These are phyloP conservation scores for Saposhnikovia divaricata DNA, from an alignment of 129 eudicot genomes.

Conservation along the genomic window DNA sequence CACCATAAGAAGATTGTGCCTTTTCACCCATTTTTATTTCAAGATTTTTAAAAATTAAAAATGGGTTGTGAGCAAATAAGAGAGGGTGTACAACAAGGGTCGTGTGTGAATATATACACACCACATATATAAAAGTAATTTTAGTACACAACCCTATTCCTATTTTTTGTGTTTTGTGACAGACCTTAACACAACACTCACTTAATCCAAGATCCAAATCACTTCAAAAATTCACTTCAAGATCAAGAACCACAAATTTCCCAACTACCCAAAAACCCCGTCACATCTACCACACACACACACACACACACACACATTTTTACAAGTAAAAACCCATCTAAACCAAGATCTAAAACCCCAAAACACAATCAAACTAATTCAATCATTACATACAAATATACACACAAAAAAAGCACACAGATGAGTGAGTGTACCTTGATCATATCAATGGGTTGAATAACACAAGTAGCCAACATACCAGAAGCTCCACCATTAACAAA, in stretches of 20 bases:
- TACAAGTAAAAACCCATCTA: neutral
- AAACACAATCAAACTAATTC: neutral
- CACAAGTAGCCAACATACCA: constrained; percentile 95
- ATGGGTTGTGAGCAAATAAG: no score
- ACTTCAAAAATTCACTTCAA: neutral
- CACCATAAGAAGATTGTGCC: no score
- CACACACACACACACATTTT: neutral
- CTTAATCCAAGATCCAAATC: constrained; percentile 18
- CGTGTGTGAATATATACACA: no score
- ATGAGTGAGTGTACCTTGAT: constrained; percentile 49
- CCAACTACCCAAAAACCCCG: neutral
- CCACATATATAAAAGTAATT: no score
- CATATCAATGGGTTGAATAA: constrained; percentile 95
- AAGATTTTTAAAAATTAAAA: no score
- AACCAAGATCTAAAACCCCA: constrained; percentile 11
- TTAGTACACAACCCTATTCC: no score
- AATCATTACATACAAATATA: neutral
- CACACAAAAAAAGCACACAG: neutral
- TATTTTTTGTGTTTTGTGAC: no score
- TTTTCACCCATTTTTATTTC: no score
- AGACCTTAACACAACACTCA: constrained; percentile 18
- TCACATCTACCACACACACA: neutral
- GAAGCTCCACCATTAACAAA: constrained; percentile 92
- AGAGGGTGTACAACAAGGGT: no score
- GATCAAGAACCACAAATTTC: neutral